These are phyloP conservation scores for Talaromyces albobiverticillius DNA, from an alignment of 2,329 filamentous ascomycete species.

Conservation along the genomic window DNA sequence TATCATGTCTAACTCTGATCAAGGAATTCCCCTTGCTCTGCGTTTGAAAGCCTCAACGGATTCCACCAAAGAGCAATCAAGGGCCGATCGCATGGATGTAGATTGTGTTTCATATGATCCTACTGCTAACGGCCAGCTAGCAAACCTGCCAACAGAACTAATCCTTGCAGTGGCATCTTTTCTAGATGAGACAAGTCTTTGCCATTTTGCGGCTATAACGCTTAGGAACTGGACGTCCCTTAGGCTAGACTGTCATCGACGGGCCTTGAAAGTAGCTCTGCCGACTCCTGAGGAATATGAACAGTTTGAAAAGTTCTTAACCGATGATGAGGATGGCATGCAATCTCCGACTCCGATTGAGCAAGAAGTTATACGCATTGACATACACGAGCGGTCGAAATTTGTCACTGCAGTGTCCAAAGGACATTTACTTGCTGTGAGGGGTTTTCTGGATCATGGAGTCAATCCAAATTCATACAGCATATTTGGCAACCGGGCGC, in stretches of 20 bases:
- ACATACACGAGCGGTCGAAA: neutral
- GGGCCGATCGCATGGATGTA: neutral
- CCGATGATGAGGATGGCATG: neutral
- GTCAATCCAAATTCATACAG: neutral
- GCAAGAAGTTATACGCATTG: neutral
- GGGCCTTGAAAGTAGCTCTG: slow-evolving; percentile 4
- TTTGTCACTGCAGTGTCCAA: slow-evolving; percentile 5
- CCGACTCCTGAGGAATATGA: slow-evolving; percentile 5
- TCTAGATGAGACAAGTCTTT: neutral
- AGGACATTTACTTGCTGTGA: slow-evolving; percentile 6
- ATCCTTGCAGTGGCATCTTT: neutral
- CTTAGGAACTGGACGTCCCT: neutral
- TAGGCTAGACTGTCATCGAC: neutral
- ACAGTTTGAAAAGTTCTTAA: neutral
- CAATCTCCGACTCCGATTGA: neutral
- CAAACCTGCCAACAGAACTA: slow-evolving; percentile 4
- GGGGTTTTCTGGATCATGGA: slow-evolving; percentile 3
- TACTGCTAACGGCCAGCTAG: neutral
- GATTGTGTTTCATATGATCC: neutral
- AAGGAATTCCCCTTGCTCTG: neutral
- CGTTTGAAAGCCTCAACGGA: neutral
- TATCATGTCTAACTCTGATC: neutral
- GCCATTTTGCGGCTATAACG: slow-evolving; percentile 2
- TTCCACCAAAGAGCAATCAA: neutral
- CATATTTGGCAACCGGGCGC: neutral